A percentile compares a stretch with the other conserved stretches of the same genome.
Conservation (phyloP, 2,329 filamentous ascomycete genomes). For the Tolypocladium capitatum region DNA sequence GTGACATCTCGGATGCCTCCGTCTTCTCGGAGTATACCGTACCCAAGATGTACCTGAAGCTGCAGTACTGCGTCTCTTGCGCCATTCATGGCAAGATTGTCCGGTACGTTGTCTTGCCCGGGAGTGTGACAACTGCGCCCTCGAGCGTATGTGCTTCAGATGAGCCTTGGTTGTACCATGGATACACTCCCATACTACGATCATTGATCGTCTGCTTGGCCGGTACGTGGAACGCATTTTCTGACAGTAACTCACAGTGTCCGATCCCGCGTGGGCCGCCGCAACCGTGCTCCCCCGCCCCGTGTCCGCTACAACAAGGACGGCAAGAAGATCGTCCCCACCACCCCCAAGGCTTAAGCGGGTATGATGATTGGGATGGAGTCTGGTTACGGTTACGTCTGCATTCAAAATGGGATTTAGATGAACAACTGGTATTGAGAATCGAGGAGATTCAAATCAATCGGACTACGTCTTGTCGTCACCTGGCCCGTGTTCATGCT, state of each 20-base stretch:
- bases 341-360: slow-evolving; percentile 29
- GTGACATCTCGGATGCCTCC: slow-evolving; percentile 99
- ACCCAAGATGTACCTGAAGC: slow-evolving; percentile 99
- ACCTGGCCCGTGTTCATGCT: neutral
- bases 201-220: neutral
- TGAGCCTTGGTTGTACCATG: slow-evolving; percentile 46
- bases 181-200: slow-evolving; percentile 17
- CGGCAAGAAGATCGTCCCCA: slow-evolving; percentile 97
- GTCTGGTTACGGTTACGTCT: slow-evolving; percentile 24
- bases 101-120: slow-evolving; percentile 65
- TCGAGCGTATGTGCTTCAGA: slow-evolving; percentile 37
- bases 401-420: slow-evolving; percentile 24
- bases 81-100: slow-evolving; percentile 99
- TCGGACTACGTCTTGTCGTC: slow-evolving; percentile 10
- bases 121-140: slow-evolving; percentile 45
- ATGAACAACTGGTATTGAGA: slow-evolving; percentile 21
- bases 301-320: slow-evolving; percentile 99
- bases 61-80: slow-evolving; percentile 99
- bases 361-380: slow-evolving; percentile 21
- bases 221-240: slow-evolving; percentile 17
- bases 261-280: slow-evolving; percentile 88
- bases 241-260: slow-evolving; percentile 54
- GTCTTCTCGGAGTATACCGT: slow-evolving; percentile 99
- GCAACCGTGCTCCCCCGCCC: slow-evolving; percentile 96
- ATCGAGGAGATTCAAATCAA: slow-evolving; percentile 10